Percentiles rank a stretch among this genome's conserved stretches.
Conservation (phyloP, 441 rosid species). For the Croton setiger region DNA sequence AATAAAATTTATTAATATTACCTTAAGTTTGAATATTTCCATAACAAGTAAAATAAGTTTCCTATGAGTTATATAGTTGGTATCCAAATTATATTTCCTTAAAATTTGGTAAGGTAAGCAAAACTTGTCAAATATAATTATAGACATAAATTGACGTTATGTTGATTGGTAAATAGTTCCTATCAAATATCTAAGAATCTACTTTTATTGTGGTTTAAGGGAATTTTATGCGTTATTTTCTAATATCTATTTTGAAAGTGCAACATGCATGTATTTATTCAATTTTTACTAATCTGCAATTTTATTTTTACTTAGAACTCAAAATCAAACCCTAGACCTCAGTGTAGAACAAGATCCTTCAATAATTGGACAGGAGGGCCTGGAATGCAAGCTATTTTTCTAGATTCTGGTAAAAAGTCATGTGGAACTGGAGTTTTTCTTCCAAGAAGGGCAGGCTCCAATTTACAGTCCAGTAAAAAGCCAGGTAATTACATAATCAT, state of each 20-base stretch:
- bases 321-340: slow-evolving; percentile 27
- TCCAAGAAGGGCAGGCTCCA: slow-evolving; percentile 43
- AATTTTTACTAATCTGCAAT: neutral
- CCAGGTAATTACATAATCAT: slow-evolving; percentile 38
- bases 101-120: too few relatives aligned
- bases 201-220: too few relatives aligned
- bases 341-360: slow-evolving; percentile 26
- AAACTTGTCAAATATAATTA: too few relatives aligned
- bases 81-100: too few relatives aligned
- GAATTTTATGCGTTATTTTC: too few relatives aligned
- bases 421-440: slow-evolving; percentile 94
- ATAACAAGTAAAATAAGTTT: too few relatives aligned
- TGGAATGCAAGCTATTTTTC: slow-evolving; percentile 81
- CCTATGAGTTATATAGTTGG: too few relatives aligned
- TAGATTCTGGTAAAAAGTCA: slow-evolving; percentile 54
- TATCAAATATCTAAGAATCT: neutral
- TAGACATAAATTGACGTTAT: too few relatives aligned
- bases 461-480: slow-evolving; percentile 36
- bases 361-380: slow-evolving; percentile 47
- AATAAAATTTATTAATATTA: too few relatives aligned
- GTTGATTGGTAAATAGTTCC: neutral
- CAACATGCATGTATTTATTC: too few relatives aligned
- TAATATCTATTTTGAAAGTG: too few relatives aligned
- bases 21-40: too few relatives aligned
- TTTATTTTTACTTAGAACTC: slow-evolving; percentile 14